phyloP scores from a whole-genome alignment of 1,284 basidiomycete genomes.

The Ceratobasidium sp. region DNA sequence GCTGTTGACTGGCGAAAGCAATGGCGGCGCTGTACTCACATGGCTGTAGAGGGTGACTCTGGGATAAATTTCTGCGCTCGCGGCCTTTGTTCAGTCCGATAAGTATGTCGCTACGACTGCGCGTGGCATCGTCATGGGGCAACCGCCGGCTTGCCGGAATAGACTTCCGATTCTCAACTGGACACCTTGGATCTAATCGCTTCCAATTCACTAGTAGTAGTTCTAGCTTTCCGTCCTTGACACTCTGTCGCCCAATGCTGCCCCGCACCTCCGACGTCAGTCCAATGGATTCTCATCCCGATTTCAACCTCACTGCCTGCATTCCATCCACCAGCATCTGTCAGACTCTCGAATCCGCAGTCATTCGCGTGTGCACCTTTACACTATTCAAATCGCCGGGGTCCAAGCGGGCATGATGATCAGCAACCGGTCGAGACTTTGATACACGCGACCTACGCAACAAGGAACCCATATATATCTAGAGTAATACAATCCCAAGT shows the following conservation, averaged over 20 bases:
- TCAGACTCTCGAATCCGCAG: neutral
- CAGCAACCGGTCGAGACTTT: neutral
- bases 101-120: neutral
- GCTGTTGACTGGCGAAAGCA: too few relatives aligned
- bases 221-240: neutral
- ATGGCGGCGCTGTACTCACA: too few relatives aligned
- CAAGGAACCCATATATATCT: neutral
- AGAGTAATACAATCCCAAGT: neutral
- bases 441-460: neutral
- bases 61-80: neutral
- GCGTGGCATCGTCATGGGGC: slow-evolving; percentile 9
- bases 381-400: too few relatives aligned
- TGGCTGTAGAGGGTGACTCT: neutral
- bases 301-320: too few relatives aligned
- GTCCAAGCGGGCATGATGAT: neutral
- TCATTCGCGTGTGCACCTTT: too few relatives aligned
- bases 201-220: neutral
- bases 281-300: too few relatives aligned
- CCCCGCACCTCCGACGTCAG: neutral
- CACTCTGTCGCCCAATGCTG: neutral
- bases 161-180: neutral
- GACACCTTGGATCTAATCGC: neutral
- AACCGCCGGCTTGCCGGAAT: slow-evolving; percentile 31
- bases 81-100: slow-evolving; percentile 4
- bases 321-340: too few relatives aligned